phyloP scores from a whole-genome alignment of 73 alveolate genomes.

The Symbiodinium pilosum region DNA sequence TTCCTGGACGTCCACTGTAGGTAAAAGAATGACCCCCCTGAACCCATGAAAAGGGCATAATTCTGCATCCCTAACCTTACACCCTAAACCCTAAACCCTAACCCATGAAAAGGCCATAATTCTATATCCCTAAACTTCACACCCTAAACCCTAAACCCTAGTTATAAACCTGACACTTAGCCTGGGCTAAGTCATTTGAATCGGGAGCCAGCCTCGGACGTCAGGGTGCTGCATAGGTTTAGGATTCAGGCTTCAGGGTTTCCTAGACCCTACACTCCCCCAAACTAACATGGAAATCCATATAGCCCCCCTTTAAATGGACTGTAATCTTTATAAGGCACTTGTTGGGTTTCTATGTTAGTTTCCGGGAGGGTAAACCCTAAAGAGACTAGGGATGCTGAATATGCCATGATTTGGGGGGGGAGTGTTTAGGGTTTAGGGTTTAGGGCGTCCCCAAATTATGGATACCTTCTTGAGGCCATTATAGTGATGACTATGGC shows the following conservation, averaged over 20 bases:
- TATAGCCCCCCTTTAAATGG: too few species aligned
- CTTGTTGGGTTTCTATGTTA: too few species aligned
- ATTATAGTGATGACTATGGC: too few species aligned
- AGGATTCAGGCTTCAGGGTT: not conserved
- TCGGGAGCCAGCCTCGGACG: not conserved
- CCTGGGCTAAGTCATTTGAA: not conserved
- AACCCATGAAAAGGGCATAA: too few species aligned
- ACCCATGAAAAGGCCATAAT: not conserved
- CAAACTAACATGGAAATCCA: too few species aligned
- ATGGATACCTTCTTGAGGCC: too few species aligned
- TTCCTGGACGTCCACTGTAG: not conserved
- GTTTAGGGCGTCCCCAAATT: not conserved
- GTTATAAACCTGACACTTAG: not conserved
- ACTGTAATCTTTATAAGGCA: too few species aligned
- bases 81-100: not conserved
- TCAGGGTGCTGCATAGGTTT: not conserved
- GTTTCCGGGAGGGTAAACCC: too few species aligned
- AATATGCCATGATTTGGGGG: too few species aligned
- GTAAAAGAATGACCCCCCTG: not conserved
- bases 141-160: conserved; percentile 13
- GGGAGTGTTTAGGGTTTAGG: not conserved
- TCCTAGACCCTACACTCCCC: too few species aligned
- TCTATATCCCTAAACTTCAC: not conserved
- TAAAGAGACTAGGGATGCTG: too few species aligned
- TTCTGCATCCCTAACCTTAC: too few species aligned